phyloP scores from a whole-genome alignment of 495 filamentous ascomycete species.

The Penicillium argentinense region DNA sequence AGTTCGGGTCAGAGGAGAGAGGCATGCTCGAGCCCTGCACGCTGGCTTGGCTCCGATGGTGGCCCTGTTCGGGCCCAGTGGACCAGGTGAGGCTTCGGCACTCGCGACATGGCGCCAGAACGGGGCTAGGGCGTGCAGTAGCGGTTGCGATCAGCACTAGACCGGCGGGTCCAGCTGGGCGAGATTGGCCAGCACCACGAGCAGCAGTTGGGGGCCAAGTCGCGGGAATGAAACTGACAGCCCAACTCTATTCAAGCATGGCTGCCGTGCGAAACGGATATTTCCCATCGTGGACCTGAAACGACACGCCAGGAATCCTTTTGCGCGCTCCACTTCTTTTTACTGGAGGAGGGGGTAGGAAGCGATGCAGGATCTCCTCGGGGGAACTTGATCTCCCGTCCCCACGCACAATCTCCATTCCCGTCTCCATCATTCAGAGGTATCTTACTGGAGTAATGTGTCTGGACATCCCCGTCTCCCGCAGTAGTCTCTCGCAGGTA shows the following conservation, averaged over 20 bases:
- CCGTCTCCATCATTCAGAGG: too few species aligned
- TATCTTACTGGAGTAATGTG: too few species aligned
- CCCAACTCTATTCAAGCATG: conserved; percentile 3
- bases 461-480: too few species aligned
- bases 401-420: too few species aligned
- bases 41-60: too few species aligned
- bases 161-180: background rate
- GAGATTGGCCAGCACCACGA: too few species aligned
- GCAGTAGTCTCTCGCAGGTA: too few species aligned
- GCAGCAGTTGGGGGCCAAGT: conserved; percentile 1
- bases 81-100: conserved; percentile 20
- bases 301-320: background rate
- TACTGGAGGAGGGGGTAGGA: background rate
- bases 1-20: too few species aligned
- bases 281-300: background rate
- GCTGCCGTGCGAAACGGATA: background rate
- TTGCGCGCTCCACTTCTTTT: background rate
- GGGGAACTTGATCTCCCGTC: too few species aligned
- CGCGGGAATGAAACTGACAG: background rate
- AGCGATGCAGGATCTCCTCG: too few species aligned
- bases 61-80: too few species aligned
- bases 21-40: too few species aligned
- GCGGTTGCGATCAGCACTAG: background rate
- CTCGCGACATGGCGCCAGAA: conserved; percentile 26
- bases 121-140: conserved; percentile 14